A percentile compares a stretch with the other conserved stretches of the same genome.
Conservation (phyloP, 148 eudicot species). For the Vaccinium darrowii region DNA sequence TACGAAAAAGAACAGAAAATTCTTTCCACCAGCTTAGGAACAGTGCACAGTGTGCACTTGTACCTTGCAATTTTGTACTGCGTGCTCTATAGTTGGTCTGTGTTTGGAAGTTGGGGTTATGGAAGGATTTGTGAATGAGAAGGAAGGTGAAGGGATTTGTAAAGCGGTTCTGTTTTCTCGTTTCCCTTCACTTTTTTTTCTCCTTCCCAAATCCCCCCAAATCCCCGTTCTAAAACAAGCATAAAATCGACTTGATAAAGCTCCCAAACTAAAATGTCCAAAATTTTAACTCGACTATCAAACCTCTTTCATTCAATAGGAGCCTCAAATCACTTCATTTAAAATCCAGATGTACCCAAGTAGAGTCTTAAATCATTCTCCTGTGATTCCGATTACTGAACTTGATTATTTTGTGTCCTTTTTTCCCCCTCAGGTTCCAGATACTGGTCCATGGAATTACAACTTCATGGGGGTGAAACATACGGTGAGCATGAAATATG, state of each 20-base stretch:
- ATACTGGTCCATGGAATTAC: conserved; percentile 94
- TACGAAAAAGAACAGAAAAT: neutral
- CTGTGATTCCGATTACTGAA: neutral
- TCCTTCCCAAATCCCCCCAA: neutral
- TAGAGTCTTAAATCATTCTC: neutral
- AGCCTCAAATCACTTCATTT: neutral
- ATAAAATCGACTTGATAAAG: no score
- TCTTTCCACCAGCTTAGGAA: neutral
- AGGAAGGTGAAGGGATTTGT: neutral
- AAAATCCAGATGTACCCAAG: neutral
- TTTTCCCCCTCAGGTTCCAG: conserved; percentile 53
- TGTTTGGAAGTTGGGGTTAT: neutral
- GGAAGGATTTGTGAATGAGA: no score
- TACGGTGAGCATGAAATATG: conserved; percentile 75
- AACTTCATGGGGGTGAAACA: conserved; percentile 99
- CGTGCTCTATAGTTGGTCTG: neutral
- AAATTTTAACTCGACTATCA: neutral
- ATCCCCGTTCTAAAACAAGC: neutral
- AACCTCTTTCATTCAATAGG: neutral
- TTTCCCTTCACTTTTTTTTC: neutral
- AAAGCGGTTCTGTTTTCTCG: neutral
- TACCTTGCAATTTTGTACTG: no score
- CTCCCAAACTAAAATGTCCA: neutral
- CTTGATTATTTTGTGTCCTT: neutral
- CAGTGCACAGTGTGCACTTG: neutral